Conservation (phyloP, 208 protist genomes). For the Trypanosoma vivax region DNA sequence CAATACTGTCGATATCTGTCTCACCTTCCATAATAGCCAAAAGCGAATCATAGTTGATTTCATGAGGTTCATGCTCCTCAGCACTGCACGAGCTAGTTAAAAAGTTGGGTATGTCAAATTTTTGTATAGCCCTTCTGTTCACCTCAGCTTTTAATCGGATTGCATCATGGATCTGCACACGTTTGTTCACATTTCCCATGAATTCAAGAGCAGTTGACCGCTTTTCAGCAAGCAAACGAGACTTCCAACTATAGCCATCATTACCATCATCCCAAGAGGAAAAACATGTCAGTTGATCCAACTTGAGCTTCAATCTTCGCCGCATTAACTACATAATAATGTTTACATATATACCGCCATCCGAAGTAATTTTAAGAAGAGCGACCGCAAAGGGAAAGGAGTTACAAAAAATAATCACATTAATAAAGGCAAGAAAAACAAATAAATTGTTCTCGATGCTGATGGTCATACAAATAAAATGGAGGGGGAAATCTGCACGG, state of each 20-base stretch:
- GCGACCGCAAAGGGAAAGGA: constrained; percentile 1
- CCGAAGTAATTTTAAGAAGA: constrained; percentile 5
- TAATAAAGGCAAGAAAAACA: too few relatives aligned
- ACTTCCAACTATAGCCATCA: constrained; percentile 67
- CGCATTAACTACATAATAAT: constrained; percentile 13
- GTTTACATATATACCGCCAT: constrained; percentile 1
- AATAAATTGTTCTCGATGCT: too few relatives aligned
- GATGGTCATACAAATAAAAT: not conserved
- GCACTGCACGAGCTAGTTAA: constrained; percentile 1
- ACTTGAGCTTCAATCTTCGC: constrained; percentile 3
- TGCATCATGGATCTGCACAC: constrained; percentile 72
- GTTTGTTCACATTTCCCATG: constrained; percentile 63
- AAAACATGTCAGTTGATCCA: constrained; percentile 1
- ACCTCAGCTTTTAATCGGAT: constrained; percentile 22
- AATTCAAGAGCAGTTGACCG: constrained; percentile 55
- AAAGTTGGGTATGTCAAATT: constrained; percentile 5
- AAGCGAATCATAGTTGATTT: constrained; percentile 19
- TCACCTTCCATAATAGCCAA: constrained; percentile 24
- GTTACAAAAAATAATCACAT: too few relatives aligned
- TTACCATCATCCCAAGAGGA: constrained; percentile 35
- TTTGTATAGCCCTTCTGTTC: constrained; percentile 17
- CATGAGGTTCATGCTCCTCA: constrained; percentile 6
- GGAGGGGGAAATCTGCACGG: too few relatives aligned
- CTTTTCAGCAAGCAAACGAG: constrained; percentile 53
- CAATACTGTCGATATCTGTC: constrained; percentile 23